phyloP scores from a whole-genome alignment of 2,329 filamentous ascomycete genomes.

The Triangularia setosa region DNA sequence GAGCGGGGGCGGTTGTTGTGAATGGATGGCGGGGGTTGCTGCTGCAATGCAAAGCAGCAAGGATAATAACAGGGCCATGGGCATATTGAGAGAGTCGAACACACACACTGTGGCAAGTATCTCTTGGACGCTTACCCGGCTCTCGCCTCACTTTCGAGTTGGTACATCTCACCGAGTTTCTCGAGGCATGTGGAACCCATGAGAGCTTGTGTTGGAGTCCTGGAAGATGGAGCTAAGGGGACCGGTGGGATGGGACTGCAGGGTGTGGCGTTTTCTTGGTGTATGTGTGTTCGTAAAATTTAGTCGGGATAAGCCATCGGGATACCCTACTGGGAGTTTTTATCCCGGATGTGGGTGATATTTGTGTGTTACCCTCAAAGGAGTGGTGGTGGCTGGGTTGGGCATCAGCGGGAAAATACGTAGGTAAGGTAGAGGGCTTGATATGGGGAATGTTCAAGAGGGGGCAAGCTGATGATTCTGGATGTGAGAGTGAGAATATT shows the following conservation, averaged over 20 bases:
- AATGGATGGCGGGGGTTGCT: neutral
- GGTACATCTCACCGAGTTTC: neutral
- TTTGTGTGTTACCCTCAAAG: neutral
- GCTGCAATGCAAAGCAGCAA: neutral
- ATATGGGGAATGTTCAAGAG: neutral
- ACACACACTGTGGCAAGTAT: neutral
- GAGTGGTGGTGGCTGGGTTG: neutral
- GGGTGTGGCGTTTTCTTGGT: neutral
- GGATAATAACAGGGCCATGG: neutral
- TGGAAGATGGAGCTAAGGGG: neutral
- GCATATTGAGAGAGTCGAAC: too few relatives aligned
- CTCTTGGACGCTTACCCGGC: neutral
- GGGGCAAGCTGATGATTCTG: neutral
- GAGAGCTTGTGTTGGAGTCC: neutral
- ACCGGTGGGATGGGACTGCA: conserved; percentile 9
- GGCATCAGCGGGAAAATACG: neutral
- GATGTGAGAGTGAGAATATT: neutral
- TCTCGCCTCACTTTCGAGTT: neutral
- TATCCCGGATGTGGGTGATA: neutral
- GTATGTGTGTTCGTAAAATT: neutral
- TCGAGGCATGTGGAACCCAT: neutral
- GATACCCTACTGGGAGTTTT: neutral
- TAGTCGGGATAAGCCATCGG: neutral
- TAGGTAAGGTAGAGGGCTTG: neutral
- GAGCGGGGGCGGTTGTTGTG: neutral